phyloP scores from a whole-genome alignment of 371 early-diverging fungal genomes.

The Mortierella sp. region DNA sequence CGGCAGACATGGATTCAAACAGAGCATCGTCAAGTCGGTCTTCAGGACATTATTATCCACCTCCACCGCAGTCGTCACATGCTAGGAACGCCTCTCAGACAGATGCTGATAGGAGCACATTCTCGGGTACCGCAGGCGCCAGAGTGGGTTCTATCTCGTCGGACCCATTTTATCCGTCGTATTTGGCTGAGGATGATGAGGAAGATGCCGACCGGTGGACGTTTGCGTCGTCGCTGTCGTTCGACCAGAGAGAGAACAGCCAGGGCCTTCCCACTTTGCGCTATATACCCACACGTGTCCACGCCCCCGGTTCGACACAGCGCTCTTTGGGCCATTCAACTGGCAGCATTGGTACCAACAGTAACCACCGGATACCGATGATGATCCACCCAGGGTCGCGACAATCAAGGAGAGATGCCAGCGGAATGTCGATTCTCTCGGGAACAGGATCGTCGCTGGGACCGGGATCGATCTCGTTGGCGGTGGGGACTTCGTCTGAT shows the following conservation, averaged over 20 bases:
- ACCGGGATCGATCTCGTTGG: conserved; percentile 35
- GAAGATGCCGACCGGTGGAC: conserved; percentile 59
- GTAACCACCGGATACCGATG: conserved; percentile 38
- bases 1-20: conserved; percentile 21
- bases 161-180: conserved; percentile 50
- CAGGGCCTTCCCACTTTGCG: conserved; percentile 46
- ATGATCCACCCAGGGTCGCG: conserved; percentile 26
- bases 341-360: conserved; percentile 40
- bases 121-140: conserved; percentile 18
- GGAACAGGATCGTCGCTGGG: conserved; percentile 46
- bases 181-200: conserved; percentile 55
- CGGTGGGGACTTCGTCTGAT: conserved; percentile 28
- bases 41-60: conserved; percentile 22
- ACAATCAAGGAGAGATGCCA: conserved; percentile 23
- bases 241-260: conserved; percentile 48
- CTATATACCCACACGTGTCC: conserved; percentile 53
- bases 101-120: conserved; percentile 13
- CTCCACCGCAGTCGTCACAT: not conserved
- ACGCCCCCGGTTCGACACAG: conserved; percentile 26
- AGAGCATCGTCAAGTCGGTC: conserved; percentile 34
- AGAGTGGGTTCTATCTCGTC: conserved; percentile 43
- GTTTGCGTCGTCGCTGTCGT: conserved; percentile 58
- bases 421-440: conserved; percentile 39
- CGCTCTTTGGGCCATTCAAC: conserved; percentile 47
- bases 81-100: not conserved